Base-by-base conservation (phyloP, 2,329 filamentous ascomycete genomes). In the Rhytidhysteron rufulum region DNA sequence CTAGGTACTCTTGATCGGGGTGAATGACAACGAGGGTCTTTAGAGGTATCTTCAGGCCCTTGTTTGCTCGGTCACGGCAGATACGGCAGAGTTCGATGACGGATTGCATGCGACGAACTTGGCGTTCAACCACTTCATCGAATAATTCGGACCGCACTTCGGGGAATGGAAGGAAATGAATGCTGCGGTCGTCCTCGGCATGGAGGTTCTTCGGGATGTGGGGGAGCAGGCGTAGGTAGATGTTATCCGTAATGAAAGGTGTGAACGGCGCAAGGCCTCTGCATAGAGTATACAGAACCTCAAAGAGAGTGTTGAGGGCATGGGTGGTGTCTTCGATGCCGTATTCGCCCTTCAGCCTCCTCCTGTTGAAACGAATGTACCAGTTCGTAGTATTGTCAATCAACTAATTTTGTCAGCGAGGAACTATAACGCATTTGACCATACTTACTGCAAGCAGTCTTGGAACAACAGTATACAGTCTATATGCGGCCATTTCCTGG, bases 331-430 rank as follows among this genome's bases (percentile, higher is more conserved):
- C 93, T 11, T 90, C 79, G 18, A 88, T 68, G 15, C 89, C 88
- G 49, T 88, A 82, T 61, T 94, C 89, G 31, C 90, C 90, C 80
- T 95, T 96, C 51, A 95, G 75, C 40, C 90, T 82, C 65, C 86
- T 86, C 40, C 90, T 80, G 73, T 96, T 96, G 73, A 95, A 94
- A 45, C 89, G 80, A 63, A 96, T 96, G 69, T 96, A 96, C 90
- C 90, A 96, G 68, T 97, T 97, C n/a, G 90, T 96, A 4, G 87
- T 89, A 68, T 94, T 89, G 58, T 96, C 91, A 50, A 96, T 94
- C 57, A 95, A 78, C 59, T 60, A 35, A 3, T 2, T 5, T 22
- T 27, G 31, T 54, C 25, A 57, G 48, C 15, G 33, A 8, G 15
- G 9, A 10, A 5, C 5, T n/a, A n/a, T 1, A 30, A 37, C 7